Conservation (phyloP, 1,284 basidiomycete species). For the Singerocomus rubriflavus region DNA sequence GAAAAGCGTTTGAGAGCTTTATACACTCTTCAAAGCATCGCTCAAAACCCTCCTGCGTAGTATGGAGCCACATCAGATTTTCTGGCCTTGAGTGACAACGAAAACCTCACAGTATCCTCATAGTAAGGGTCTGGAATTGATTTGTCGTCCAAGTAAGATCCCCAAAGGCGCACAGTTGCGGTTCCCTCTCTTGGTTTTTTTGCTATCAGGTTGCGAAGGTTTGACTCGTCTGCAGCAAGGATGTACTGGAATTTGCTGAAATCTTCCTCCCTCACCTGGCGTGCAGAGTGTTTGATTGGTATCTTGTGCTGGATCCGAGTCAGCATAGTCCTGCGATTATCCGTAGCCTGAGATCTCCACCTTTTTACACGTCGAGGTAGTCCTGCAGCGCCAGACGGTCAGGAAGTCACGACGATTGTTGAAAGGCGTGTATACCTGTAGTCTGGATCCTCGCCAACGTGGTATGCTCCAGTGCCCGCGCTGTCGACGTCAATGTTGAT, state of each 20-base stretch:
- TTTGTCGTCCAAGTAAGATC: conserved; percentile 65
- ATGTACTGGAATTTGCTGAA: conserved; percentile 68
- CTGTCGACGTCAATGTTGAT: conserved; percentile 67
- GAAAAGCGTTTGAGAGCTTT: conserved; percentile 67
- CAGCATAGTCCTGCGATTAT: neutral
- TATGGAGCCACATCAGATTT: neutral
- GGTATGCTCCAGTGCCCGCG: conserved; percentile 71
- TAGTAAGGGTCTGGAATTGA: conserved; percentile 75
- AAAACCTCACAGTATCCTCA: conserved; percentile 52
- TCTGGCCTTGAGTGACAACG: neutral
- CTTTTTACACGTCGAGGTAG: conserved; percentile 59
- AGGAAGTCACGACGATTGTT: neutral
- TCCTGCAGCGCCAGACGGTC: conserved; percentile 37
- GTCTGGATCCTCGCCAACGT: conserved; percentile 71
- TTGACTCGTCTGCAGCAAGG: conserved; percentile 66
- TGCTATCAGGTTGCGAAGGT: conserved; percentile 54
- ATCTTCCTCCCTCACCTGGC: conserved; percentile 55
- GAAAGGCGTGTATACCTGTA: conserved; percentile 46
- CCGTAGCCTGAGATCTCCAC: conserved; percentile 31
- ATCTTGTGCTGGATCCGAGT: conserved; percentile 48
- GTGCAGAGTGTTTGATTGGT: conserved; percentile 57
- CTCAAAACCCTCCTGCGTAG: conserved; percentile 48
- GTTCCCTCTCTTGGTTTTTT: conserved; percentile 52
- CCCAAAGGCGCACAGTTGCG: conserved; percentile 66
- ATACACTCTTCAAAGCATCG: conserved; percentile 63